Evolutionary conservation across 139 green algal genomes (phyloP).

Genomic region (Closterium sp.): DNA sequence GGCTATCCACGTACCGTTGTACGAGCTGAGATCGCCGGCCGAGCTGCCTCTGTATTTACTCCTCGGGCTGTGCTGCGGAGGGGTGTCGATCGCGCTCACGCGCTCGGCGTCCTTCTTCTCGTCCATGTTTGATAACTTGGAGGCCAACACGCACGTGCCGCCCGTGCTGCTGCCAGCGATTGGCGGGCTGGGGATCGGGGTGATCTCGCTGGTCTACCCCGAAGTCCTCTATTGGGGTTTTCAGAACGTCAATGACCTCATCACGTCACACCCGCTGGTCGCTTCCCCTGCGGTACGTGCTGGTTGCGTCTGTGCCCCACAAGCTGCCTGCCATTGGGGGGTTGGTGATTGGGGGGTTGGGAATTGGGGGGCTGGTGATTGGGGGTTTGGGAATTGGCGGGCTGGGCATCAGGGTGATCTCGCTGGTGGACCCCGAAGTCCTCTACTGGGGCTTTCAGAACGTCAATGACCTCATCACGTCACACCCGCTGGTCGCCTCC

Average conservation of each 20-base stretch:
- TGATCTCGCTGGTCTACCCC: conserved; percentile 66
- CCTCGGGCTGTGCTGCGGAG: conserved; percentile 68
- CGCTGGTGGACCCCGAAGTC: conserved; percentile 69
- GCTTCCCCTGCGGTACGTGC: conserved; percentile 6
- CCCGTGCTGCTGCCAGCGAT: conserved; percentile 56
- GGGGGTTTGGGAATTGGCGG: conserved; percentile 67
- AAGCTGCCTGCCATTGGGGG: conserved; percentile 33
- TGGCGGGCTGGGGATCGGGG: conserved; percentile 66
- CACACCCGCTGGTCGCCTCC: too few species aligned
- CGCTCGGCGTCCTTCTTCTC: neutral
- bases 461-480: too few species aligned
- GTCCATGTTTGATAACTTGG: conserved; percentile 1
- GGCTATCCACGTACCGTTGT: conserved; percentile 67
- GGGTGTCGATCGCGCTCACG: conserved; percentile 48
- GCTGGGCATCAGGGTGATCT: conserved; percentile 62
- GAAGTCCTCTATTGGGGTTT: conserved; percentile 82
- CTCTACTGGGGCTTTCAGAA: too few species aligned
- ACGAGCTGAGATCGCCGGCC: conserved; percentile 57
- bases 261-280: conserved; percentile 45
- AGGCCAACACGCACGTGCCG: conserved; percentile 4
- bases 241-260: conserved; percentile 74
- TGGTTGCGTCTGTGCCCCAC: neutral
- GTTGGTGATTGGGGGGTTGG: conserved; percentile 64
- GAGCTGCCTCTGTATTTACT: conserved; percentile 77
- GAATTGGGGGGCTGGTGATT: conserved; percentile 66